Evolutionary conservation across 306 rosid genomes (phyloP).

Genomic region (Morella rubra): DNA sequence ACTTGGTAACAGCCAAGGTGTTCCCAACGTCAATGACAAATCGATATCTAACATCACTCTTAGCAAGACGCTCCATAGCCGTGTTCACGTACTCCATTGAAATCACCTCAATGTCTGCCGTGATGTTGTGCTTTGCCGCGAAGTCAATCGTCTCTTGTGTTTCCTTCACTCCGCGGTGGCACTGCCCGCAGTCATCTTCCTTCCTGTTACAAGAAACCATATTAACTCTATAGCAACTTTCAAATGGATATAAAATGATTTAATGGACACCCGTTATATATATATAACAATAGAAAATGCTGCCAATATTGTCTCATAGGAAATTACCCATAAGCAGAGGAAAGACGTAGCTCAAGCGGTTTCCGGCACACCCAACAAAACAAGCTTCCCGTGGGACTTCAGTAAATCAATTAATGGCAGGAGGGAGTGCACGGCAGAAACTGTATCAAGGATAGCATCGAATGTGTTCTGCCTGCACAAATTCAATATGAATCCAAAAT

Average conservation of each 20-base stretch:
- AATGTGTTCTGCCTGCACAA: too few relatives aligned
- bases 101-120: constrained; percentile 48
- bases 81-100: constrained; percentile 48
- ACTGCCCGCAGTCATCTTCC: constrained; percentile 45
- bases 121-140: constrained; percentile 48
- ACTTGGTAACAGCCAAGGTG: constrained; percentile 10
- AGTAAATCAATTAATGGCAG: constrained; percentile 40
- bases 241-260: too few relatives aligned
- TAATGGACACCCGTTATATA: too few relatives aligned
- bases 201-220: constrained; percentile 23
- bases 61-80: constrained; percentile 47
- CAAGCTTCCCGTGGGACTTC: constrained; percentile 48
- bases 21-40: constrained; percentile 48
- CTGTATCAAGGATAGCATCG: constrained; percentile 60
- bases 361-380: constrained; percentile 46
- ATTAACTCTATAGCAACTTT: not conserved
- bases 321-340: constrained; percentile 27
- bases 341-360: constrained; percentile 36
- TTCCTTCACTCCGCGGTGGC: constrained; percentile 40
- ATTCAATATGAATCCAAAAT: too few relatives aligned
- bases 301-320: too few relatives aligned
- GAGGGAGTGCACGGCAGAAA: constrained; percentile 44
- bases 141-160: too few relatives aligned
- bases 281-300: too few relatives aligned
- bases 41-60: constrained; percentile 45